These are phyloP conservation scores for Candida mesenterica DNA, from an alignment of 1,139 yeast genomes.

Conservation along the genomic window DNA sequence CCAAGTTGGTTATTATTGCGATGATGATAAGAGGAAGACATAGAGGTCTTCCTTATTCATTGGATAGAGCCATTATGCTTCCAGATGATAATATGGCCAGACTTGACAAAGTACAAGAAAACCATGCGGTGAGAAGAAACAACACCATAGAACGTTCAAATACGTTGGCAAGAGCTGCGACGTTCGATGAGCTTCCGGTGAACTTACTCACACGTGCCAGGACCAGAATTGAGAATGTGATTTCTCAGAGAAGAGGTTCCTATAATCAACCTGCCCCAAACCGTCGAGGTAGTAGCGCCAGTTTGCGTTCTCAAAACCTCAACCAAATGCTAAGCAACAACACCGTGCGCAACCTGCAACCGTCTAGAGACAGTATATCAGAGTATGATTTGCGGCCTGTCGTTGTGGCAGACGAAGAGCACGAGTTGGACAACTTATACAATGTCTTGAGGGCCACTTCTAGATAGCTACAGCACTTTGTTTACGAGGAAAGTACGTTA, in stretches of 20 bases:
- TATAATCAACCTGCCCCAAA: not conserved
- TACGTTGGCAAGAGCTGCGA: slow-evolving; percentile 12
- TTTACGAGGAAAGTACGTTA: not conserved
- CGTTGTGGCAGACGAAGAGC: not conserved
- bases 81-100: slow-evolving; percentile 69
- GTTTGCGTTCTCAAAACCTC: not conserved
- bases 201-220: slow-evolving; percentile 6
- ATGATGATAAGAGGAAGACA: slow-evolving; percentile 94
- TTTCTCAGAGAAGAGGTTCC: slow-evolving; percentile 4
- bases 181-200: slow-evolving; percentile 9
- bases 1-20: slow-evolving; percentile 82
- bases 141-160: slow-evolving; percentile 27
- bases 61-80: slow-evolving; percentile 91
- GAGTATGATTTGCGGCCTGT: not conserved
- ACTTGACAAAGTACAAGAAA: slow-evolving; percentile 67
- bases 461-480: not conserved
- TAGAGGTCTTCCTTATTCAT: slow-evolving; percentile 90
- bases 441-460: not conserved
- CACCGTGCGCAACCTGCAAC: not conserved
- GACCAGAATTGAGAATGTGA: slow-evolving; percentile 1
- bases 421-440: slow-evolving; percentile 4
- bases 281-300: too few species aligned
- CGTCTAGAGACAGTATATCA: not conserved
- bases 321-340: not conserved
- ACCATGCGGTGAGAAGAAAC: slow-evolving; percentile 45